Base-by-base conservation (phyloP, 169 alveolate species). In the Amoebophrya sp. region DNA sequence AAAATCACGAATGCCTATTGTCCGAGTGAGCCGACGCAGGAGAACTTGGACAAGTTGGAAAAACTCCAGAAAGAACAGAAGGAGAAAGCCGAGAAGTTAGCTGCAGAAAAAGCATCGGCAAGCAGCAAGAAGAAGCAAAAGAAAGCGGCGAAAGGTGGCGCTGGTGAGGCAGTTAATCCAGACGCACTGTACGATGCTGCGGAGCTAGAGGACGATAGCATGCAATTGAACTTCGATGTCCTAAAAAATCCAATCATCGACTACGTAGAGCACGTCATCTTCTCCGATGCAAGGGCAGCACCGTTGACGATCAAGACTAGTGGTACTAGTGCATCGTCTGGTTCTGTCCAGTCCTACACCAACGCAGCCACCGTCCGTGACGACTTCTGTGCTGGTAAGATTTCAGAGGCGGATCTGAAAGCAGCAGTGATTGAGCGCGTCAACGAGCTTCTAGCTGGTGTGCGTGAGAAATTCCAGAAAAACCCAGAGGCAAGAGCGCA, bases 1-100 rank as follows among this genome's bases (percentile, higher is more conserved):
- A 98, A 98, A 94, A 97, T 98, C 89, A 97, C 97, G 92, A 96
- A 96, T 89, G 99, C 99, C 39, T 98, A 92, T 94, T 98, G 99
- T 92, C 98, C 98, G 14, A 98, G 97, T 33, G 94, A 95, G 55
- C 94, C 94, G 23, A 93, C 95, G 89, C 96, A 96, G 10, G 98
- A 96, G 33, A 98, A 98, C 95, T 99, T 99, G 14, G 95, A 98
- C 89, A 47, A 47, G 18, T 18, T 12, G 18, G 18, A 18, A 18
- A 47, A 47, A 18, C 65, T 47, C 65, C 29, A 47, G 18, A 18
- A 47, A 18, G 65, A 47, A 47, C 29, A 6, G 65, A 47, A 47
- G 18, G 18, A 12, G 29, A 47, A 18, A 47, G 6, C 65, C 29
- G 65, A 47, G 65, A 6, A 47, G 65, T 18, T 12, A 18, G 18